Evolutionary conservation across 306 rosid species (phyloP).

Genomic region (Dalbergia cochinchinensis): DNA sequence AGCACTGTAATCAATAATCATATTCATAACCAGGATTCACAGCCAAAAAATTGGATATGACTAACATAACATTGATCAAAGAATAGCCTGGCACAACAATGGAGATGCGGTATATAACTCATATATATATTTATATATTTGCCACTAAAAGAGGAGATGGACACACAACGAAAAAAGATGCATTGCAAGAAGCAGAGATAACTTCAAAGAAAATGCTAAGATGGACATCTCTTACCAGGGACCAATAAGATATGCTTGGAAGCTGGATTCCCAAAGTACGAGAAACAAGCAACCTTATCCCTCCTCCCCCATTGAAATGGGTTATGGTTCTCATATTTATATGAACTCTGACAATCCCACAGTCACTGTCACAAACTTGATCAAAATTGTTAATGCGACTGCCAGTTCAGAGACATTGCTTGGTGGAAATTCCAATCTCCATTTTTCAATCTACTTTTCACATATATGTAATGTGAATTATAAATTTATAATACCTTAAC

Average conservation of each 20-base stretch:
- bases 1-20: too few species aligned
- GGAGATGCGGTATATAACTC: background rate
- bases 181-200: background rate
- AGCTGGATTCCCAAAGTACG: background rate
- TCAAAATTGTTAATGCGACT: background rate
- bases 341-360: background rate
- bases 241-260: background rate
- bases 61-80: background rate
- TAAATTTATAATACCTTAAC: too few species aligned
- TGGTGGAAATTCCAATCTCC: background rate
- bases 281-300: background rate
- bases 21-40: background rate
- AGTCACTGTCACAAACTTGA: background rate
- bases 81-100: background rate
- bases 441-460: background rate
- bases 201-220: background rate
- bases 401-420: background rate
- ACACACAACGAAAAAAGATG: background rate
- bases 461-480: background rate
- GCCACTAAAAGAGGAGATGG: background rate
- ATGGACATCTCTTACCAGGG: background rate
- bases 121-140: too few species aligned
- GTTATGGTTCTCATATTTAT: background rate
- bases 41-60: conserved; percentile 6
- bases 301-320: background rate